Evolutionary conservation across 495 filamentous ascomycete species (phyloP).

Genomic region (Aspergillus heteromorphus): DNA sequence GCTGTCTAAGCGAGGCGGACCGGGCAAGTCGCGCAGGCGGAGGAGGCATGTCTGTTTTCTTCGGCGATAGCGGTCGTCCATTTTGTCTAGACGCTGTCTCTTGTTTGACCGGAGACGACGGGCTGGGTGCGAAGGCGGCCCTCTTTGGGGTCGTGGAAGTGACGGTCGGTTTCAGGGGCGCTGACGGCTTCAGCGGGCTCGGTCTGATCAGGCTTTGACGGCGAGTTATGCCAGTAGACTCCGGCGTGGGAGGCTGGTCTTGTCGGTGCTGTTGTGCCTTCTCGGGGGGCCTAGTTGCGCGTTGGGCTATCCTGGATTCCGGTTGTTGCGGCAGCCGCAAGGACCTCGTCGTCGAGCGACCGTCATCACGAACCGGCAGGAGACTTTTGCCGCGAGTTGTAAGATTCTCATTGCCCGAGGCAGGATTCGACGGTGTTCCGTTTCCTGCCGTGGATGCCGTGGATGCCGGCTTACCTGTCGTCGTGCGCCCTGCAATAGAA

Average conservation of each 20-base stretch:
- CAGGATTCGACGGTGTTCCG: slow-evolving; percentile 1
- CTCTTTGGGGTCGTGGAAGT: slow-evolving; percentile 17
- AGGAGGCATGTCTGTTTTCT: slow-evolving; percentile 34
- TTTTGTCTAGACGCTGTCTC: slow-evolving; percentile 12
- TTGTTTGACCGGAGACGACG: slow-evolving; percentile 30
- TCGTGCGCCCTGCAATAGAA: slow-evolving; percentile 26
- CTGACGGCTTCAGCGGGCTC: slow-evolving; percentile 18
- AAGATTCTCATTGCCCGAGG: slow-evolving; percentile 9
- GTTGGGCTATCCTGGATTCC: slow-evolving; percentile 3
- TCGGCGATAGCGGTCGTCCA: slow-evolving; percentile 26
- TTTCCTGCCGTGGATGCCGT: slow-evolving; percentile 1
- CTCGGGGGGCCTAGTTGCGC: not conserved
- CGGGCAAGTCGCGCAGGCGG: slow-evolving; percentile 32
- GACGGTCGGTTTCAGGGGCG: slow-evolving; percentile 10
- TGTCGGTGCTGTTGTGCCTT: slow-evolving; percentile 10
- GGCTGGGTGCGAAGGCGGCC: slow-evolving; percentile 14
- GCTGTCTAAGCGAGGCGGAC: slow-evolving; percentile 41
- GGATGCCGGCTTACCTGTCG: slow-evolving; percentile 15
- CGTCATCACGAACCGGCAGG: slow-evolving; percentile 12
- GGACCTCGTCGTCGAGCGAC: not conserved
- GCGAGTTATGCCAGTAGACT: slow-evolving; percentile 13
- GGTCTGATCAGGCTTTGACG: slow-evolving; percentile 35
- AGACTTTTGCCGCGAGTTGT: slow-evolving; percentile 8
- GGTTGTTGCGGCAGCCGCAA: slow-evolving; percentile 5
- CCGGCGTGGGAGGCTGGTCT: not conserved